Evolutionary conservation across 768 basidiomycete genomes (phyloP), one percentile per base, ranked within the genome.

Genomic region (Psilocybe cyanescens): DNA sequence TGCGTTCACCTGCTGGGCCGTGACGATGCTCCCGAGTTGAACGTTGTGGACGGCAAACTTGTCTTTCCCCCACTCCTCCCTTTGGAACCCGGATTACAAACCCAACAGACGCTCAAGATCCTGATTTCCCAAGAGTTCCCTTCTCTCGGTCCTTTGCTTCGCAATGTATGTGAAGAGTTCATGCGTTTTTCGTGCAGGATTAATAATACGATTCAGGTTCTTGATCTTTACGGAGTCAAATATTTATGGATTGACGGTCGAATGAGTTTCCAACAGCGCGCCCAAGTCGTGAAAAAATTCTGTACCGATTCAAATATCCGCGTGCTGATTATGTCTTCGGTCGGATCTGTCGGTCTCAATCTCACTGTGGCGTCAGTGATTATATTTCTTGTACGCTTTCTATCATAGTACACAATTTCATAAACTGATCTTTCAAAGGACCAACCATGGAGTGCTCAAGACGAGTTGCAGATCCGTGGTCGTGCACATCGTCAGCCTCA

Each of bases 371-470:
- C 52, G 11, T 17, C 45, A 6, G 17, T 57, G 14, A 28, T 67
- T 2, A 62, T 67, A 12, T 59, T 55, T 19, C 24, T 64, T 3
- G 66, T 67, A 62, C 1, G 61, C 45, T 19, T 41, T 19, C 14
- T 16, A 3, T 46, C 14, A 2, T 12, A 47, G 28, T 47, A 29
- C 39, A 39, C 8, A 33, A 19, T 19, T 19, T 16, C 37, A 2
- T 41, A 35, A 35, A 17, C 39, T 39, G 8, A 45, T 37, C 12
- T 14, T 14, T 14, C 45, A 8, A 48, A 72, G 71, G 68, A 72
- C 19, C 72, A 74, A 41, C 68, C 68, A 0, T 74, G 70, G 73
- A 67, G 65, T 50, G 60, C 65, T 0, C 69, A 72, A 53, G 70
- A 74, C 28, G 60, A 68, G 33, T 49, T 41, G 0, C 73, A 76